Evolutionary conservation across 495 filamentous ascomycete genomes (phyloP).

Genomic region (Penicillium pulvis): DNA sequence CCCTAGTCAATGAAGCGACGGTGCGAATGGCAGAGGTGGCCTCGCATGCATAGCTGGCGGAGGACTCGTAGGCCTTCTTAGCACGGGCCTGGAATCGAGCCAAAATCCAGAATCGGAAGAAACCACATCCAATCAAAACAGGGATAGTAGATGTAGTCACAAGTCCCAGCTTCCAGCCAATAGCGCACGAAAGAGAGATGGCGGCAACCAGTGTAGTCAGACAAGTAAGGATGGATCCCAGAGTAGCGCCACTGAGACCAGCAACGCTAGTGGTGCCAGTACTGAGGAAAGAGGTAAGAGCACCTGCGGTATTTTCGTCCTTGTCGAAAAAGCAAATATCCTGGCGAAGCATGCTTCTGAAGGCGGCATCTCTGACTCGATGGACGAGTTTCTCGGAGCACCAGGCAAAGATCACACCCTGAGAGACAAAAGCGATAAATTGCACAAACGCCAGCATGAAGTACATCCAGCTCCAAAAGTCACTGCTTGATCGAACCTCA

Average conservation of each 20-base stretch:
- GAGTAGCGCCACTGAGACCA: constrained; percentile 75
- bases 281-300: constrained; percentile 76
- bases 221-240: constrained; percentile 75
- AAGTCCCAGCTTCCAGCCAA: constrained; percentile 87
- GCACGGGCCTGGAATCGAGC: constrained; percentile 63
- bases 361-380: constrained; percentile 71
- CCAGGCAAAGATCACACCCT: constrained; percentile 74
- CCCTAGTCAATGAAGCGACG: constrained; percentile 81
- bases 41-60: constrained; percentile 82
- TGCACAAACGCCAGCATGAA: constrained; percentile 81
- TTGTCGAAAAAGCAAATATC: constrained; percentile 85
- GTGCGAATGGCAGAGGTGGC: constrained; percentile 86
- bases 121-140: constrained; percentile 73
- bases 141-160: constrained; percentile 77
- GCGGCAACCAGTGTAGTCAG: constrained; percentile 69
- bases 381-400: constrained; percentile 80
- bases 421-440: constrained; percentile 64
- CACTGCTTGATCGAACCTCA: constrained; percentile 60
- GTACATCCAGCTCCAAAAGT: constrained; percentile 93
- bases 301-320: constrained; percentile 64
- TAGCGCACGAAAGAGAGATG: constrained; percentile 59
- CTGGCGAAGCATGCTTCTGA: constrained; percentile 76
- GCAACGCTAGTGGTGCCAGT: constrained; percentile 75
- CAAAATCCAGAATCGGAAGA: constrained; percentile 78
- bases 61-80: constrained; percentile 67